A percentile compares a stretch with the other conserved stretches of the same genome.
Evolutionary conservation across 2,329 filamentous ascomycete genomes (phyloP).

Genomic region (Aspergillus cejpii): DNA sequence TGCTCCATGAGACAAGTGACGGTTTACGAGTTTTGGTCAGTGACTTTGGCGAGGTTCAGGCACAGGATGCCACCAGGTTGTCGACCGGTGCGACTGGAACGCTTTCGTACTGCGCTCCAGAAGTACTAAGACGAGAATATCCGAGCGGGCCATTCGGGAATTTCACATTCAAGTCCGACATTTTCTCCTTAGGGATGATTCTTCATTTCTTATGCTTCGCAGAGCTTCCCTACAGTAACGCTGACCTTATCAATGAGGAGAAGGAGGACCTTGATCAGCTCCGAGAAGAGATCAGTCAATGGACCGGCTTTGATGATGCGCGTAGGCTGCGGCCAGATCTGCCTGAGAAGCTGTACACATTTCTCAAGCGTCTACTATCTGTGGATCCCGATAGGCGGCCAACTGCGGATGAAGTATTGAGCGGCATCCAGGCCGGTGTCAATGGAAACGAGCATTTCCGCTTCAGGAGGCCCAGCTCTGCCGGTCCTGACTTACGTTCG

Average conservation of each 20-base stretch:
- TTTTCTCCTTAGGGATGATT: slow-evolving; percentile 98
- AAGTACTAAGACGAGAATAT: slow-evolving; percentile 66
- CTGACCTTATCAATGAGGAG: slow-evolving; percentile 82
- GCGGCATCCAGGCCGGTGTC: slow-evolving; percentile 63
- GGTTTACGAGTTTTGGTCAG: slow-evolving; percentile 79
- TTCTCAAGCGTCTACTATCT: slow-evolving; percentile 73
- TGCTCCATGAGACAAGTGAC: slow-evolving; percentile 69
- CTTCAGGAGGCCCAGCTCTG: slow-evolving; percentile 29
- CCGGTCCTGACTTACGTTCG: slow-evolving; percentile 28
- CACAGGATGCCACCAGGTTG: slow-evolving; percentile 70
- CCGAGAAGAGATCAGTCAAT: slow-evolving; percentile 75
- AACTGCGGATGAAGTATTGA: slow-evolving; percentile 76
- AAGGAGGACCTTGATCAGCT: slow-evolving; percentile 83
- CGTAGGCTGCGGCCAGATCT: slow-evolving; percentile 70
- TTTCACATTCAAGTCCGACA: slow-evolving; percentile 93
- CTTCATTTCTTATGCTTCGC: slow-evolving; percentile 97
- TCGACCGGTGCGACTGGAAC: slow-evolving; percentile 93
- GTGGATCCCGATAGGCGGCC: slow-evolving; percentile 70
- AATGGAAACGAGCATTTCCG: slow-evolving; percentile 44
- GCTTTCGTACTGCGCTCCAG: slow-evolving; percentile 94
- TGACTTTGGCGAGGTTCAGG: slow-evolving; percentile 95
- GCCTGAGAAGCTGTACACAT: slow-evolving; percentile 75
- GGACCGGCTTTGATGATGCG: slow-evolving; percentile 80
- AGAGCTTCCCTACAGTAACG: slow-evolving; percentile 73
- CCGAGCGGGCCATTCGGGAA: slow-evolving; percentile 71